Evolutionary conservation across 2,329 filamentous ascomycete genomes (phyloP), one percentile per base, ranked within the genome.

Genomic region (Epichloe uncinata): DNA sequence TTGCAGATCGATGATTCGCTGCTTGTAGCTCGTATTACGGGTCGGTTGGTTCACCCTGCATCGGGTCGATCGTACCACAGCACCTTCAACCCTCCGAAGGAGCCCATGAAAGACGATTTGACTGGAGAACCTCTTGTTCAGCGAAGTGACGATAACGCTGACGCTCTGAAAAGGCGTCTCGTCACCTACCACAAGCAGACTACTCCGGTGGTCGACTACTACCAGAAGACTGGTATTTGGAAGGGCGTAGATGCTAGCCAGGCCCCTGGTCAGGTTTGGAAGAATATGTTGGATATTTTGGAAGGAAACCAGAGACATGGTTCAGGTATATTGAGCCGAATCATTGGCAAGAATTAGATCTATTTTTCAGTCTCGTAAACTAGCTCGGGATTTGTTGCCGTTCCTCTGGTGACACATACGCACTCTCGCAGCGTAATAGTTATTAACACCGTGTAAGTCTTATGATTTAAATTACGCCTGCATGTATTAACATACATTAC

Each of bases 141-240:
- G 77, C 84, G 93, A 63, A 91, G 86, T 58, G 93, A 98, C 68
- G 93, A 98, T 75, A 98, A 97, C 69, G 90, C 87, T 60, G 91
- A 90, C 8, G 88, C 93, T 42, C 80, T 98, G 57, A 91, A 89
- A 80, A 98, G 96, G 82, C 85, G 93, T 55, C 78, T 98, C 53
- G 75, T 75, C 40, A 96, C 91, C 53, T 98, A 98, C 73, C 93
- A 98, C 74, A 75, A 81, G 58, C 93, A 98, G 80, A 98, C 93
- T 35, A 72, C 81, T 42, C 93, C 93, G 18, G 93, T 98, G 46
- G 90, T 95, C 55, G 78, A 82, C 52, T 98, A 98, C 78, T 98
- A 98, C 81, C 86, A 94, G 73, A 88, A 89, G 72, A 95, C 87
- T 46, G 90, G 90, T 59, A 96, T 98, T 75, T 98, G 93, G 93